Evolutionary conservation across 495 filamentous ascomycete species (phyloP).

Genomic region (Hyphodiscus hymeniophilus): DNA sequence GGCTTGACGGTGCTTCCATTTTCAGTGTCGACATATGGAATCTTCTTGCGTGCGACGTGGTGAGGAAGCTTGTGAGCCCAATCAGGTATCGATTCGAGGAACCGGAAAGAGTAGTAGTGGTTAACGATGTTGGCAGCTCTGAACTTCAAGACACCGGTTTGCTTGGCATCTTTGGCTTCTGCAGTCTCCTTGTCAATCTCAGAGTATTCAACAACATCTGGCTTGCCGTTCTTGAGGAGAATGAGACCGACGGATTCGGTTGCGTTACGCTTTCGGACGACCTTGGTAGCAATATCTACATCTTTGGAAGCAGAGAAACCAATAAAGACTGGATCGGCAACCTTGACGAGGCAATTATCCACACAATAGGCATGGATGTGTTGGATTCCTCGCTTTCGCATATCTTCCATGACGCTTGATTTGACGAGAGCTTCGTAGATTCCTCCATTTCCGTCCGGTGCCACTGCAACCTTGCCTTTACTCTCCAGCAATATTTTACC

Average conservation of each 20-base stretch:
- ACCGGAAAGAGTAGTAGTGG: slow-evolving; percentile 96
- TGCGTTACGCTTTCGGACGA: slow-evolving; percentile 94
- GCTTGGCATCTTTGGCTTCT: slow-evolving; percentile 80
- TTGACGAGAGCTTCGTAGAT: slow-evolving; percentile 88
- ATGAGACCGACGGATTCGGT: slow-evolving; percentile 96
- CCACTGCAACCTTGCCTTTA: slow-evolving; percentile 89
- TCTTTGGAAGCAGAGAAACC: slow-evolving; percentile 83
- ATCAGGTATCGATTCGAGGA: slow-evolving; percentile 81
- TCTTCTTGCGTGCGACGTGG: slow-evolving; percentile 98
- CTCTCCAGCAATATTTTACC: slow-evolving; percentile 92
- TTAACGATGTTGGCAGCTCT: slow-evolving; percentile 99
- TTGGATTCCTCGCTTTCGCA: slow-evolving; percentile 80
- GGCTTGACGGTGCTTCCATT: slow-evolving; percentile 78
- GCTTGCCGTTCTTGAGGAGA: slow-evolving; percentile 87
- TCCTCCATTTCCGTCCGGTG: slow-evolving; percentile 97
- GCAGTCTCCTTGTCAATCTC: slow-evolving; percentile 86
- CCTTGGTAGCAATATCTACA: slow-evolving; percentile 96
- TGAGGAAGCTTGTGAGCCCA: slow-evolving; percentile 84
- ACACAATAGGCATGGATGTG: slow-evolving; percentile 98
- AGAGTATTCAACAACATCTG: slow-evolving; percentile 97
- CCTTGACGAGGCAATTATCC: slow-evolving; percentile 97
- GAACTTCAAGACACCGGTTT: slow-evolving; percentile 82
- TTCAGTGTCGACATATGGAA: slow-evolving; percentile 70
- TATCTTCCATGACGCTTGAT: slow-evolving; percentile 76
- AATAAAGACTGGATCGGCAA: slow-evolving; percentile 92